Evolutionary conservation across 2,329 filamentous ascomycete genomes (phyloP).

Genomic region (Xylaria polymorpha): DNA sequence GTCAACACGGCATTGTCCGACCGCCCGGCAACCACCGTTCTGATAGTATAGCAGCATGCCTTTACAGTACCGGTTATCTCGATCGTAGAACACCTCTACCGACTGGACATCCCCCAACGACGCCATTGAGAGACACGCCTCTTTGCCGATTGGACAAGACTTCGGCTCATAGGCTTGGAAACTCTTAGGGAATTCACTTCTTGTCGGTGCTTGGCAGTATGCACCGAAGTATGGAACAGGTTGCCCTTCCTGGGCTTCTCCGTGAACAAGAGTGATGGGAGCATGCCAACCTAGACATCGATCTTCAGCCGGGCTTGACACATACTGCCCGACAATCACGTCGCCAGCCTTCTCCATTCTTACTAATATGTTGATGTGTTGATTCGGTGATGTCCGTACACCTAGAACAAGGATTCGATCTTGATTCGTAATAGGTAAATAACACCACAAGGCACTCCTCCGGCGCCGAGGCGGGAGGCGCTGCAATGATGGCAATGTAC

Average conservation of each 20-base stretch:
- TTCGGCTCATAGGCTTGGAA: background rate
- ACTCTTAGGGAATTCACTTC: too few relatives aligned
- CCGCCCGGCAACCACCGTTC: slow-evolving; percentile 20
- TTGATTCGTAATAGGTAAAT: slow-evolving; percentile 24
- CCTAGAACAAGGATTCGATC: slow-evolving; percentile 25
- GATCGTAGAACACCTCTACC: slow-evolving; percentile 30
- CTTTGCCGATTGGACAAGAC: slow-evolving; percentile 18
- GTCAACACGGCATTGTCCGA: slow-evolving; percentile 25
- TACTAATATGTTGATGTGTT: slow-evolving; percentile 21
- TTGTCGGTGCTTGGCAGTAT: slow-evolving; percentile 13
- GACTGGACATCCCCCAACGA: slow-evolving; percentile 20
- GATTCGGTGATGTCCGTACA: slow-evolving; percentile 8
- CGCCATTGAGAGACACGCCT: slow-evolving; percentile 19
- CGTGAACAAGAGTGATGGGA: slow-evolving; percentile 25
- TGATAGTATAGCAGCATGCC: slow-evolving; percentile 25
- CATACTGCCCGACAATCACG: slow-evolving; percentile 16
- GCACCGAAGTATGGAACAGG: slow-evolving; percentile 21
- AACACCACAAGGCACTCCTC: slow-evolving; percentile 22
- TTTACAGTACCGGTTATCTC: slow-evolving; percentile 23
- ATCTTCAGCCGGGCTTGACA: slow-evolving; percentile 15
- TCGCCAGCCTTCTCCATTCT: slow-evolving; percentile 22
- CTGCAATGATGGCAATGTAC: slow-evolving; percentile 12
- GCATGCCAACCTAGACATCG: slow-evolving; percentile 23
- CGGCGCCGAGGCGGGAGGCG: slow-evolving; percentile 17
- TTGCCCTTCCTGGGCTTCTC: slow-evolving; percentile 20